Conservation (phyloP, 1,284 basidiomycete genomes). For the Puccinia novopanici region DNA sequence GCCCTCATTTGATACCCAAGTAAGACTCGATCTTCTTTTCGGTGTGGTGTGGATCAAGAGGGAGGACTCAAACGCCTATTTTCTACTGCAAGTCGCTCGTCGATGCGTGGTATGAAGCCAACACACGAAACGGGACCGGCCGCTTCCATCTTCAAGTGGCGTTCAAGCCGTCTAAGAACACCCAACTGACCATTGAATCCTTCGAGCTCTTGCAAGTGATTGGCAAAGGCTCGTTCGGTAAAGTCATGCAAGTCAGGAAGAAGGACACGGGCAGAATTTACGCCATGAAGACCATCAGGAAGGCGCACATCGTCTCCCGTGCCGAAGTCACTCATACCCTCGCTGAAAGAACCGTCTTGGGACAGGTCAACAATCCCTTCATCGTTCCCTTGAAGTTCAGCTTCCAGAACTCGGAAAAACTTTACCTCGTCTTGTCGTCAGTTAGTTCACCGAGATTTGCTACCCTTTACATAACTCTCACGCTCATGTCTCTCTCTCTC, state of each 20-base stretch:
- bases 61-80: too few species aligned
- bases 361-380: constrained; percentile 97
- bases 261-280: constrained; percentile 98
- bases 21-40: constrained; percentile 53
- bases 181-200: constrained; percentile 79
- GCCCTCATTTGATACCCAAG: constrained; percentile 74
- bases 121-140: constrained; percentile 64
- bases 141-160: constrained; percentile 94
- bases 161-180: constrained; percentile 69
- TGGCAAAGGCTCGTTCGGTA: constrained; percentile 95
- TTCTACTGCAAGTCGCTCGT: constrained; percentile 62
- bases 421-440: constrained; percentile 96
- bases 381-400: constrained; percentile 99
- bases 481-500: neutral
- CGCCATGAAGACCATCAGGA: constrained; percentile 96
- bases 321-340: constrained; percentile 98
- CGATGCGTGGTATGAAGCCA: constrained; percentile 83
- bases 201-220: constrained; percentile 98
- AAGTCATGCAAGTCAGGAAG: constrained; percentile 98
- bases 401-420: constrained; percentile 96
- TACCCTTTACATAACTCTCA: neutral
- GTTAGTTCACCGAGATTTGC: neutral
- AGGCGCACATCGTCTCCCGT: constrained; percentile 95
- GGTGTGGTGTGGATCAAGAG: too few species aligned
- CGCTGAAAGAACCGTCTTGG: constrained; percentile 93